phyloP scores from a whole-genome alignment of 495 filamentous ascomycete genomes.

The Chlorociboria aeruginascens region DNA sequence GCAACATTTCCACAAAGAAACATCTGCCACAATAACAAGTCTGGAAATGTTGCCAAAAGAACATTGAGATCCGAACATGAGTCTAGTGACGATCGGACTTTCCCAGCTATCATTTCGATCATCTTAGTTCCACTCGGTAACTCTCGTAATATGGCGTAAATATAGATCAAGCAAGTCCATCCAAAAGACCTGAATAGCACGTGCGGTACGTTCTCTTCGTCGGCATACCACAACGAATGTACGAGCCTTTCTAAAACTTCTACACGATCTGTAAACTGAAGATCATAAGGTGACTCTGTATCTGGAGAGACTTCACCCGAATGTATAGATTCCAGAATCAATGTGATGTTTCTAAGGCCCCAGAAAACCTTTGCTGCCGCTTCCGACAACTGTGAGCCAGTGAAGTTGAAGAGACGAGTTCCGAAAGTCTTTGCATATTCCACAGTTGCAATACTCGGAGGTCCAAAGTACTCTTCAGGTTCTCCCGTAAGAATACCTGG shows the following conservation, averaged over 20 bases:
- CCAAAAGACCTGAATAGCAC: conserved; percentile 10
- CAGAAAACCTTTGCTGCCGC: conserved; percentile 9
- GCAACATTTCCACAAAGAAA: conserved; percentile 13
- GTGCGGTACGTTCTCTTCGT: conserved; percentile 6
- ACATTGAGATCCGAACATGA: conserved; percentile 9
- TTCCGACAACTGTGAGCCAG: conserved; percentile 1
- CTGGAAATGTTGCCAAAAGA: conserved; percentile 14
- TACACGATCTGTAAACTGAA: conserved; percentile 13
- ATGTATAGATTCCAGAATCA: conserved; percentile 6
- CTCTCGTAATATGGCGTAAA: conserved; percentile 9
- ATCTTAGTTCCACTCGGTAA: conserved; percentile 9
- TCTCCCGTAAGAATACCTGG: neutral
- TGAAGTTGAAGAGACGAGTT: conserved; percentile 9
- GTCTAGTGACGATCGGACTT: conserved; percentile 2
- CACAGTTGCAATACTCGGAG: neutral
- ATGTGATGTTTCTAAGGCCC: conserved; percentile 12
- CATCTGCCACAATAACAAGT: conserved; percentile 15
- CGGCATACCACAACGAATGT: conserved; percentile 7
- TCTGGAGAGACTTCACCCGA: neutral
- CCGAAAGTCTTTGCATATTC: conserved; percentile 6
- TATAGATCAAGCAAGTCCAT: conserved; percentile 11
- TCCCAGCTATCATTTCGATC: conserved; percentile 8
- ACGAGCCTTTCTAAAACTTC: conserved; percentile 15
- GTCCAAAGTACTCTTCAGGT: conserved; percentile 6
- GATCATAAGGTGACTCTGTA: neutral